A percentile compares a stretch with the other conserved stretches of the same genome.
These are phyloP conservation scores for Taphrina wiesneri DNA, from an alignment of 1,139 yeast species.

Conservation along the genomic window DNA sequence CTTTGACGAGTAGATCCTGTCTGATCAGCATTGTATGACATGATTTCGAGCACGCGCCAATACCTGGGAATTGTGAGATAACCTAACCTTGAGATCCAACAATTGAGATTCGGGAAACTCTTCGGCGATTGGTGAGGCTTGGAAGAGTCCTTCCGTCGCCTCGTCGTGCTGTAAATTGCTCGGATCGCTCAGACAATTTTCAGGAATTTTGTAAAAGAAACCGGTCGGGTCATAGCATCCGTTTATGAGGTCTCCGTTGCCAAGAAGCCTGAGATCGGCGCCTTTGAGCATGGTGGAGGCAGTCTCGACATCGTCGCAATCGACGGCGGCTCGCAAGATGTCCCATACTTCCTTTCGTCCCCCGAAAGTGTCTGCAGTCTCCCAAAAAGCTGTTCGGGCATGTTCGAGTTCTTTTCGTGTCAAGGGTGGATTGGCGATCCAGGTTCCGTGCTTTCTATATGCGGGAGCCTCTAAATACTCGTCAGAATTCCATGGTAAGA, in stretches of 20 bases:
- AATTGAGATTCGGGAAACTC: constrained; percentile 23
- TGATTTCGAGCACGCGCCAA: no score
- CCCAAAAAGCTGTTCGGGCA: constrained; percentile 27
- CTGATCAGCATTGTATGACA: neutral
- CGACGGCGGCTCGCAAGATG: constrained; percentile 26
- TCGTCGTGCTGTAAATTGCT: constrained; percentile 14
- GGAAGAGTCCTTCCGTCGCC: neutral
- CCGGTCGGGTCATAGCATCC: constrained; percentile 33
- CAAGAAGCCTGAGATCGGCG: constrained; percentile 24
- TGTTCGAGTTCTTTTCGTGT: constrained; percentile 20
- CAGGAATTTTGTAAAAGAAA: constrained; percentile 29
- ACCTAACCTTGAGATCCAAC: constrained; percentile 22
- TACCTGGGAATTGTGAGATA: constrained; percentile 31
- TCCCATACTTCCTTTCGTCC: constrained; percentile 31
- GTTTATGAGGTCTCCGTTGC: constrained; percentile 30
- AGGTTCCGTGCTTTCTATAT: constrained; percentile 17
- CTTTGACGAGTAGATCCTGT: constrained; percentile 20
- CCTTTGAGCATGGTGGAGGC: constrained; percentile 27
- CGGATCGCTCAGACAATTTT: constrained; percentile 29
- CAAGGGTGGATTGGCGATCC: constrained; percentile 29
- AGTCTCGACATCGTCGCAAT: constrained; percentile 22
- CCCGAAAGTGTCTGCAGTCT: constrained; percentile 33
- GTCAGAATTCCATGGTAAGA: neutral
- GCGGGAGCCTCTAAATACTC: constrained; percentile 22
- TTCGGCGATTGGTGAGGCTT: constrained; percentile 1